phyloP scores from a whole-genome alignment of 1,284 basidiomycete genomes.

The Peniophora sp. region DNA sequence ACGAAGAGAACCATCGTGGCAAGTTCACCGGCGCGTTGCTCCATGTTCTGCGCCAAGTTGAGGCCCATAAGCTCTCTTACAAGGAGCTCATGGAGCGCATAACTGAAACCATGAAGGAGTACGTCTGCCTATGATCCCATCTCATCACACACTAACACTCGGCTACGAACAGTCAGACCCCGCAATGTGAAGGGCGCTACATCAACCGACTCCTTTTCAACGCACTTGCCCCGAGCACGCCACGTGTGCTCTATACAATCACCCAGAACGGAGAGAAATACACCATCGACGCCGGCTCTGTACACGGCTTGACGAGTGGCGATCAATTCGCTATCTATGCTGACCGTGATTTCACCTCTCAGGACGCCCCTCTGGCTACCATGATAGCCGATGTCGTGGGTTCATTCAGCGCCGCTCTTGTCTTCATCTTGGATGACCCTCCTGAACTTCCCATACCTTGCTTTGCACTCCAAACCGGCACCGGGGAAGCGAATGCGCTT shows the following conservation, averaged over 20 bases:
- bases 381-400: neutral
- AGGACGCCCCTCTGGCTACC: neutral
- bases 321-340: neutral
- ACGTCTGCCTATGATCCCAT: neutral
- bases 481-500: neutral
- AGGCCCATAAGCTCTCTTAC: constrained; percentile 21
- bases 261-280: neutral
- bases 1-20: constrained; percentile 19
- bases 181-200: constrained; percentile 24
- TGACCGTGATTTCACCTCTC: neutral
- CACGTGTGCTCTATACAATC: neutral
- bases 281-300: neutral
- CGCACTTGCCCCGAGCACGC: constrained; percentile 8
- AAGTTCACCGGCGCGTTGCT: constrained; percentile 23
- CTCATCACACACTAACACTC: neutral
- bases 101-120: constrained; percentile 19
- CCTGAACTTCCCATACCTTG: neutral
- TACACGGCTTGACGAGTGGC: neutral
- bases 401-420: neutral
- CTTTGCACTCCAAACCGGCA: neutral
- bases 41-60: constrained; percentile 13
- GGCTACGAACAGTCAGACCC: constrained; percentile 18
- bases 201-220: constrained; percentile 23
- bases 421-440: neutral
- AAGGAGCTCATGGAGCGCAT: constrained; percentile 21